phyloP scores from a whole-genome alignment of 192 early-diverging fungal genomes.

The Podila clonocystis region DNA sequence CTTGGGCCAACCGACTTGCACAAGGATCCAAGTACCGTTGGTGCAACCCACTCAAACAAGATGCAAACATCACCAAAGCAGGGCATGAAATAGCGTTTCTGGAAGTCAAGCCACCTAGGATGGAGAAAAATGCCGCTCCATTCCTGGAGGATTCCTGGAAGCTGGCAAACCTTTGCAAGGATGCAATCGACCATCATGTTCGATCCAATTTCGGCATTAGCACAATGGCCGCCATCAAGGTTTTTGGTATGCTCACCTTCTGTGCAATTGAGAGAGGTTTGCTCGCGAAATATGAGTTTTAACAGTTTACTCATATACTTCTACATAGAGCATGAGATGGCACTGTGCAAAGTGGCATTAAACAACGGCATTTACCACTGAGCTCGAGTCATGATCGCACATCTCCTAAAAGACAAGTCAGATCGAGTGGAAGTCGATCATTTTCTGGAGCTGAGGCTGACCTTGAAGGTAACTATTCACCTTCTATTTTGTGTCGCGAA shows the following conservation, averaged over 20 bases:
- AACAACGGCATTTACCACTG: conserved; percentile 15
- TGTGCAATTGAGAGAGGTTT: no score
- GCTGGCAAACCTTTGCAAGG: background rate
- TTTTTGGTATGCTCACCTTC: background rate
- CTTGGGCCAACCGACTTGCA: background rate
- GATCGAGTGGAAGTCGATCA: conserved; percentile 8
- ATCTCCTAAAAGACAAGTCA: background rate
- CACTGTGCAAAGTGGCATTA: background rate
- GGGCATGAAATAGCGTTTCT: background rate
- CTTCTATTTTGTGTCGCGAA: no score
- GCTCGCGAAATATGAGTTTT: no score
- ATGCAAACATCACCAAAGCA: background rate
- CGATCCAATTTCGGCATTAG: background rate
- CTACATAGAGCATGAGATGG: background rate
- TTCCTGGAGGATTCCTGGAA: conserved; percentile 1
- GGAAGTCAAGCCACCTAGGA: background rate
- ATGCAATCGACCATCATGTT: background rate
- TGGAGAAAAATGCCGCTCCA: background rate
- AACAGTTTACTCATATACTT: background rate
- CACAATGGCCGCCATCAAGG: background rate
- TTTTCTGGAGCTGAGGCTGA: conserved; percentile 1
- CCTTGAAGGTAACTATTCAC: conserved; percentile 5
- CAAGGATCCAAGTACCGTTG: background rate
- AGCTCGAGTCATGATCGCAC: background rate
- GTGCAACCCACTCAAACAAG: background rate